A percentile compares a stretch with the other conserved stretches of the same genome.
Evolutionary conservation across 768 basidiomycete genomes (phyloP).

Genomic region (Hygrophoropsis aurantiaca): DNA sequence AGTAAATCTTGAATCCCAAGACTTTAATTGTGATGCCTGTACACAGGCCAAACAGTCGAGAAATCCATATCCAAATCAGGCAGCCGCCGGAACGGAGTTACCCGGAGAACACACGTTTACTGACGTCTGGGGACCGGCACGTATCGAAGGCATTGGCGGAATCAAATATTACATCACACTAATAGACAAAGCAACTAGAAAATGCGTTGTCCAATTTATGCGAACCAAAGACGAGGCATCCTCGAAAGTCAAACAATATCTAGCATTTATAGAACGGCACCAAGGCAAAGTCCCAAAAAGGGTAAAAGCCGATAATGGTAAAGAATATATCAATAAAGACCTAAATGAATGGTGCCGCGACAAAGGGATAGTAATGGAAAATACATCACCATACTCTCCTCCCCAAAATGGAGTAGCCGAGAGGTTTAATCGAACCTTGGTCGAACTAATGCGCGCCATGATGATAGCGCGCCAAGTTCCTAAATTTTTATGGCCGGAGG

Average conservation of each 20-base stretch:
- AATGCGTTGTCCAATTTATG: conserved; percentile 16
- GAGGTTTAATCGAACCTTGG: conserved; percentile 30
- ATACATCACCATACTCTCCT: conserved; percentile 34
- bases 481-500: conserved; percentile 33
- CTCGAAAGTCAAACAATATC: conserved; percentile 15
- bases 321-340: conserved; percentile 27
- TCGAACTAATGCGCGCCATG: conserved; percentile 33
- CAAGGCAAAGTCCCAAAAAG: conserved; percentile 1
- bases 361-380: conserved; percentile 30
- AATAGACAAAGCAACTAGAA: conserved; percentile 12
- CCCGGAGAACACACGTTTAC: conserved; percentile 10
- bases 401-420: conserved; percentile 41
- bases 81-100: neutral
- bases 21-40: neutral
- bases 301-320: conserved; percentile 30
- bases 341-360: conserved; percentile 18
- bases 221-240: conserved; percentile 18
- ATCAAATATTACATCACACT: conserved; percentile 23
- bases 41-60: neutral
- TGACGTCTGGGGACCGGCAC: conserved; percentile 25
- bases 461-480: conserved; percentile 22
- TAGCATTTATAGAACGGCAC: conserved; percentile 12
- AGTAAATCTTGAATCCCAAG: too few relatives aligned
- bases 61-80: neutral
- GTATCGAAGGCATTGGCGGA: conserved; percentile 12